A percentile compares a stretch with the other conserved stretches of the same genome.
Conservation (phyloP, 2,329 filamentous ascomycete species). For the Colletotrichum destructivum region DNA sequence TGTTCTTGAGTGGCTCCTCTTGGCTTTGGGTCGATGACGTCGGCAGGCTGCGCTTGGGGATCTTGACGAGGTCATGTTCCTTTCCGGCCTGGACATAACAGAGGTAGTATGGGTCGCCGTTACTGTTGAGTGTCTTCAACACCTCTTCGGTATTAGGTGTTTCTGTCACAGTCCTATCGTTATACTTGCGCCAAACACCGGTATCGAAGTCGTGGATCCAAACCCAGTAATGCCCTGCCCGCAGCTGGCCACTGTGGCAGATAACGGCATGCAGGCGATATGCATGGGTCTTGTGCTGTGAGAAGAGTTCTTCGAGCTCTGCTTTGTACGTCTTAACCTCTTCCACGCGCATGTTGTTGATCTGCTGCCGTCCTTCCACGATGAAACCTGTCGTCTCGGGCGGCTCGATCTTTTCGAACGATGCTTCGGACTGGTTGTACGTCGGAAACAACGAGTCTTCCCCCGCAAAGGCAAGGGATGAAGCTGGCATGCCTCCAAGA, state of each 20-base stretch:
- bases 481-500: conserved; percentile 21
- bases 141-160: conserved; percentile 77
- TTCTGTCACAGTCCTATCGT: conserved; percentile 86
- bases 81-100: conserved; percentile 83
- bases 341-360: conserved; percentile 62
- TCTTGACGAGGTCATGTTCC: conserved; percentile 68
- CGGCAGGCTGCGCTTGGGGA: conserved; percentile 50
- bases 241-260: conserved; percentile 83
- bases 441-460: conserved; percentile 24
- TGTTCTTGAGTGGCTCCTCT: not conserved
- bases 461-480: conserved; percentile 35
- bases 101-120: conserved; percentile 85
- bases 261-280: conserved; percentile 94
- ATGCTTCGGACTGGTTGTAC: conserved; percentile 20
- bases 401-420: conserved; percentile 11
- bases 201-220: conserved; percentile 91
- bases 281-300: conserved; percentile 73
- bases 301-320: conserved; percentile 68
- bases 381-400: conserved; percentile 3
- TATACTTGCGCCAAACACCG: conserved; percentile 92
- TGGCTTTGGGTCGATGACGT: not conserved
- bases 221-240: conserved; percentile 94
- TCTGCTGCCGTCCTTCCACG: conserved; percentile 35
- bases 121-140: conserved; percentile 75
- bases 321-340: conserved; percentile 54